Base-by-base conservation (phyloP, 352 stramenopile species). In the Pythium apleroticum region DNA sequence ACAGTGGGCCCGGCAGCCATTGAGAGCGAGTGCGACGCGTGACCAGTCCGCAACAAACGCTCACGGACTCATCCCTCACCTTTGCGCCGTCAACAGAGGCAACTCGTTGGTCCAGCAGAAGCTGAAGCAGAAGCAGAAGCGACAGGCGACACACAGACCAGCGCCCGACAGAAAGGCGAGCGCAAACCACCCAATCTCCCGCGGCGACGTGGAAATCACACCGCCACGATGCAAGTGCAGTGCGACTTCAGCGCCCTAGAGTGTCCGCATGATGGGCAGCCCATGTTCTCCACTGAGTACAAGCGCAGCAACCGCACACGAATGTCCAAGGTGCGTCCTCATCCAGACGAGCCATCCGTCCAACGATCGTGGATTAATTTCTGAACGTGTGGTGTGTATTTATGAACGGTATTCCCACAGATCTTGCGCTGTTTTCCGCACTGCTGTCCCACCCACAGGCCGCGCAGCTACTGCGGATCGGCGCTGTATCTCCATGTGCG, bases 371-470 rank as follows among this genome's bases (percentile, higher is more conserved):
- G n/a, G 24, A 45, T 22, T 58, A 31, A 49, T 37, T 24, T 30
- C 15, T 62, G 33, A 46, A 20, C 31, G 55, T 55, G 1, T 65
- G 14, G 46, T 30, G 15, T 24, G 30, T 53, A 14, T 5, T 59
- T 12, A 27, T 48, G 39, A 48, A 48, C 24, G 12, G 39, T 10
- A 50, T 52, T 39, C 7, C 6, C 39, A n/a, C 72, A 87, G 78
- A 78, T 84, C 37, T 39, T 84, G 37, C 78, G 76, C 5, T 88
- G 78, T 52, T 88, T 88, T 66, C 78, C 78, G 2, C 78, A 88
- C 46, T 88, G 78, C 58, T 88, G 78, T 52, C 76, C 76, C 3
- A 71, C 56, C 8, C 78, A 88, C 46, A 71, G 75, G 4, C 61
- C 66, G 12, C 74, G 78, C 3, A 80, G 76, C 58, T 85, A 88